Evolutionary conservation across 345 rosid species (phyloP).

Genomic region (Salix brachista): DNA sequence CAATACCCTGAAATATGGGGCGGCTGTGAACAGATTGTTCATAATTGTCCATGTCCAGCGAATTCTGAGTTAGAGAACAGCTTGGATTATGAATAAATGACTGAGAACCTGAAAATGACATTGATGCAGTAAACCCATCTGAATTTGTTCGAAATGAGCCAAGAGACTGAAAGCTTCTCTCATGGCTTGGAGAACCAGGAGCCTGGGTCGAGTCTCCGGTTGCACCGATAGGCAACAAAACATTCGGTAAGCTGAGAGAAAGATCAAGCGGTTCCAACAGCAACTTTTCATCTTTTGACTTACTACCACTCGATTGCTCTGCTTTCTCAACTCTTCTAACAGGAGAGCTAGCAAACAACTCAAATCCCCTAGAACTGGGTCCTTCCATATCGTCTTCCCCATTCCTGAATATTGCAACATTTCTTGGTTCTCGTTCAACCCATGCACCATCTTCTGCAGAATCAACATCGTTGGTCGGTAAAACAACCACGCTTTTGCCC

Average conservation of each 20-base stretch:
- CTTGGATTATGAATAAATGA: slow-evolving; percentile 93
- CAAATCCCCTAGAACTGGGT: slow-evolving; percentile 80
- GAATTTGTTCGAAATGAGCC: slow-evolving; percentile 69
- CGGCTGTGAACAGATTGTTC: slow-evolving; percentile 98
- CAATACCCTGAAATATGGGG: slow-evolving; percentile 79
- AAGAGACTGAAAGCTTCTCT: slow-evolving; percentile 74
- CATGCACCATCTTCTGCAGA: slow-evolving; percentile 37
- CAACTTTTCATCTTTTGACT: slow-evolving; percentile 58
- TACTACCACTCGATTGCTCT: slow-evolving; percentile 40
- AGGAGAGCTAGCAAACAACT: slow-evolving; percentile 77
- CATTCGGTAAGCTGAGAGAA: slow-evolving; percentile 89
- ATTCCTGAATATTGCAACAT: slow-evolving; percentile 21
- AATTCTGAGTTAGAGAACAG: slow-evolving; percentile 88
- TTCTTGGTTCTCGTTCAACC: slow-evolving; percentile 40
- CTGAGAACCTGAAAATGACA: slow-evolving; percentile 93
- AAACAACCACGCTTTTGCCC: slow-evolving; percentile 58
- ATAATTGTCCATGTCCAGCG: slow-evolving; percentile 53
- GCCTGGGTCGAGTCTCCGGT: slow-evolving; percentile 35
- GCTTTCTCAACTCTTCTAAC: slow-evolving; percentile 48
- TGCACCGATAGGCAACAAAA: slow-evolving; percentile 73
- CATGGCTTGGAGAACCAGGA: slow-evolving; percentile 72
- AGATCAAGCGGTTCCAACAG: slow-evolving; percentile 80
- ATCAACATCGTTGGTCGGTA: slow-evolving; percentile 28
- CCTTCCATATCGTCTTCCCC: slow-evolving; percentile 61
- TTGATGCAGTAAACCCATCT: slow-evolving; percentile 82